phyloP scores from a whole-genome alignment of 169 alveolate genomes.

The Eimeria sp. region DNA sequence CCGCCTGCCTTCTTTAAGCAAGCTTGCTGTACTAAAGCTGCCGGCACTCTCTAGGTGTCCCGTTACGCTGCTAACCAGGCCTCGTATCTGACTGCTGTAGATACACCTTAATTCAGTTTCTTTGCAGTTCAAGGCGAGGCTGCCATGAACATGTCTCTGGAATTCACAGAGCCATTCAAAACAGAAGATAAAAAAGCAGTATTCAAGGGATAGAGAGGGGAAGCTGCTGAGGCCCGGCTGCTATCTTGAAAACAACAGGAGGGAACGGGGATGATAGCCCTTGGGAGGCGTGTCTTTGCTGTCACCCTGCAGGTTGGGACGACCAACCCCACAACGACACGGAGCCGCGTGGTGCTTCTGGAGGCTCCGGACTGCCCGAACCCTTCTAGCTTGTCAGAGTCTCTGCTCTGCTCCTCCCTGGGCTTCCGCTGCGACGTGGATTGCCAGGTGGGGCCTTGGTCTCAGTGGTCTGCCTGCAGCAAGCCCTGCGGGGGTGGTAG shows the following conservation, averaged over 20 bases:
- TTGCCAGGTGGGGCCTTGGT: conserved; percentile 87
- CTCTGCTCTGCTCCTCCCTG: conserved; percentile 35
- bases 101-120: neutral
- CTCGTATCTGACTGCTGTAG: neutral
- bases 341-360: conserved; percentile 78
- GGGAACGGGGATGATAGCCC: neutral
- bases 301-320: conserved; percentile 41
- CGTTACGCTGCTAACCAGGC: neutral
- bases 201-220: neutral
- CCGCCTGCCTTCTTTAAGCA: neutral
- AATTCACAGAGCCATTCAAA: neutral
- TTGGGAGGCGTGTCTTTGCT: neutral
- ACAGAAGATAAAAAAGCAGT: neutral
- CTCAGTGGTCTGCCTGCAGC: conserved; percentile 83
- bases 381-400: conserved; percentile 33
- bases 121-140: neutral
- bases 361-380: conserved; percentile 81
- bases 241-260: neutral
- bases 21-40: neutral
- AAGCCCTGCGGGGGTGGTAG: conserved; percentile 86
- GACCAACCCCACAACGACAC: conserved; percentile 61
- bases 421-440: conserved; percentile 83
- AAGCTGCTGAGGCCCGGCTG: neutral
- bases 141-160: neutral
- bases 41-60: neutral